Conservation (phyloP, 108 stramenopile genomes). For the Nitzschia putrida region DNA sequence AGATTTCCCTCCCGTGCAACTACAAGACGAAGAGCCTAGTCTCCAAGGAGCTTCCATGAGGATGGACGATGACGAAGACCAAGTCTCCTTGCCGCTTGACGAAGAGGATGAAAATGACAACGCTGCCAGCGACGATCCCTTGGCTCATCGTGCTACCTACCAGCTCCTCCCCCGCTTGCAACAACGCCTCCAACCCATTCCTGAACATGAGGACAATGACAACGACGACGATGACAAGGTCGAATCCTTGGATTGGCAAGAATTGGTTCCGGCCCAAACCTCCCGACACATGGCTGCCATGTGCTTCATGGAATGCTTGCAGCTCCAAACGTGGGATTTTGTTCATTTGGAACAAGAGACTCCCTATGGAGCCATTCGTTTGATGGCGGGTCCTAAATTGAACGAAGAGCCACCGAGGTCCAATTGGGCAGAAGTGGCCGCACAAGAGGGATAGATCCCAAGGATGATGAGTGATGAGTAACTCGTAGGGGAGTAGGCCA, state of each 20-base stretch:
- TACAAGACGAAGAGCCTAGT: constrained; percentile 7
- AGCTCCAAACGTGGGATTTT: constrained; percentile 97
- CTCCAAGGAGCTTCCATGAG: constrained; percentile 29
- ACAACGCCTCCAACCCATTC: not conserved
- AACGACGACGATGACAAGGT: constrained; percentile 48
- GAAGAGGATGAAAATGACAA: constrained; percentile 37
- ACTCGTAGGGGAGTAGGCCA: too few species aligned
- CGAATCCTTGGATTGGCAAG: constrained; percentile 56
- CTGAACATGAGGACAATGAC: constrained; percentile 61
- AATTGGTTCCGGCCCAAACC: constrained; percentile 60
- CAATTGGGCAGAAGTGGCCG: not conserved
- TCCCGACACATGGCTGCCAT: constrained; percentile 76
- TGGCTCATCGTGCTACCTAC: too few species aligned
- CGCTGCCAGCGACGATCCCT: not conserved
- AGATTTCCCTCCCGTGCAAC: constrained; percentile 5
- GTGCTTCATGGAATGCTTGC: constrained; percentile 91
- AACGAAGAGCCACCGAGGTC: constrained; percentile 28
- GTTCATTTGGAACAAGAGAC: constrained; percentile 89
- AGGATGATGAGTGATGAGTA: too few species aligned
- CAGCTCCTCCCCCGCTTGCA: too few species aligned
- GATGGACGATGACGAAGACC: constrained; percentile 32
- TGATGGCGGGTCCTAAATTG: constrained; percentile 37
- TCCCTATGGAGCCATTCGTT: constrained; percentile 89
- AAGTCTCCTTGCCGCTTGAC: constrained; percentile 30
- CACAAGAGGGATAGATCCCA: too few species aligned